Percentiles rank a stretch among this genome's conserved stretches.
Conservation (phyloP, 495 filamentous ascomycete genomes). For the Paragyromitra xinjiangensis region DNA sequence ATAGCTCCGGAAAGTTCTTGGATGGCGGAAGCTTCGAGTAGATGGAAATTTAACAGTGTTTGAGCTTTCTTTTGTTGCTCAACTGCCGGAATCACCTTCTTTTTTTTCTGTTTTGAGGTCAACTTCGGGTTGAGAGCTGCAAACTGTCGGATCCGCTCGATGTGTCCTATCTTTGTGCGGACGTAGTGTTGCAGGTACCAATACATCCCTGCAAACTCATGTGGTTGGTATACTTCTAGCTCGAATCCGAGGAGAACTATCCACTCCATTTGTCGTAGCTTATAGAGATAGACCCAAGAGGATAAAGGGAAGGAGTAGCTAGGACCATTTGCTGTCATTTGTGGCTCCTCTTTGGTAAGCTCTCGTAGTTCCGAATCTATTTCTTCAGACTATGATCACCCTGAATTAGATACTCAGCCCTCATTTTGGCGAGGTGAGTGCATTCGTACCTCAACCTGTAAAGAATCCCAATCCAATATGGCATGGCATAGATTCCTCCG, state of each 20-base stretch:
- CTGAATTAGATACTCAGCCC: conserved; percentile 30
- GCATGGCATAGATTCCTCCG: conserved; percentile 83
- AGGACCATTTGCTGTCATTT: conserved; percentile 59
- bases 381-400: conserved; percentile 68
- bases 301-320: conserved; percentile 77
- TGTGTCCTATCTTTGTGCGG: conserved; percentile 66
- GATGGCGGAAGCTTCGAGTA: conserved; percentile 73
- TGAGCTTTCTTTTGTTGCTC: conserved; percentile 66
- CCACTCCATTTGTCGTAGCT: conserved; percentile 84
- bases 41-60: conserved; percentile 67
- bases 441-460: conserved; percentile 74
- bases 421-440: background rate
- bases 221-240: conserved; percentile 83
- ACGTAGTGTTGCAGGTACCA: conserved; percentile 75
- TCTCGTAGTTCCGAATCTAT: conserved; percentile 76
- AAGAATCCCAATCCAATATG: conserved; percentile 81
- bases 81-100: conserved; percentile 57
- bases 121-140: conserved; percentile 51
- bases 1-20: conserved; percentile 74
- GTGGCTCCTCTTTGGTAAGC: conserved; percentile 69
- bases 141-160: conserved; percentile 77
- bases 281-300: conserved; percentile 89
- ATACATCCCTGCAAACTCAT: conserved; percentile 90
- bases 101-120: conserved; percentile 38
- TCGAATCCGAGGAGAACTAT: conserved; percentile 96